Percentiles rank a stretch among this genome's conserved stretches.
phyloP scores from a whole-genome alignment of 2,329 filamentous ascomycete species.

The Beauveria australis region DNA sequence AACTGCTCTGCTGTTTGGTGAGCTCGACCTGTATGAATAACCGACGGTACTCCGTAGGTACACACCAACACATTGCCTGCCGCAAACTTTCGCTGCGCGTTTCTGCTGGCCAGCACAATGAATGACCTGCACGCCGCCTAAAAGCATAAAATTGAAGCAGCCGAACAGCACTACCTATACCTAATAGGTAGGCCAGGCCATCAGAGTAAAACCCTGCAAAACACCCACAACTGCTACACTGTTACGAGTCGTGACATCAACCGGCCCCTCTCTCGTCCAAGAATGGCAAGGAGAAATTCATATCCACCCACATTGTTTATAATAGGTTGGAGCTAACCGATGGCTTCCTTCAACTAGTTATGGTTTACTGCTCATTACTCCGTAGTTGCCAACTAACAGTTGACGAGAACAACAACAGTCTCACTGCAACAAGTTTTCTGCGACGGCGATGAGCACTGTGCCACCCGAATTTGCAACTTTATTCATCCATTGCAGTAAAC shows the following conservation, averaged over 20 bases:
- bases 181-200: not conserved
- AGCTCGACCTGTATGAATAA: not conserved
- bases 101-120: not conserved
- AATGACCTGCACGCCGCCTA: not conserved
- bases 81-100: not conserved
- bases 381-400: no score
- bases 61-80: not conserved
- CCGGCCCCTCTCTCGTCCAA: not conserved
- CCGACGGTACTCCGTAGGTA: no score
- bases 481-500: not conserved
- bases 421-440: not conserved
- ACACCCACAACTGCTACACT: not conserved
- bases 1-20: no score
- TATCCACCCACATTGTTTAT: not conserved
- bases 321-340: not conserved
- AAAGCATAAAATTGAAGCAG: not conserved
- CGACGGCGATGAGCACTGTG: not conserved
- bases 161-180: not conserved
- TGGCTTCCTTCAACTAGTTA: not conserved
- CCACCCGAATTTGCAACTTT: not conserved
- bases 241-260: slow-evolving; percentile 10
- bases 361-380: not conserved
- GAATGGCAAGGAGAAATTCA: slow-evolving; percentile 3
- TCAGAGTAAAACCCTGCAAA: not conserved
- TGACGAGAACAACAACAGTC: not conserved